phyloP scores from a whole-genome alignment of 1,284 basidiomycete genomes.

The Sanghuangporus weigelae region DNA sequence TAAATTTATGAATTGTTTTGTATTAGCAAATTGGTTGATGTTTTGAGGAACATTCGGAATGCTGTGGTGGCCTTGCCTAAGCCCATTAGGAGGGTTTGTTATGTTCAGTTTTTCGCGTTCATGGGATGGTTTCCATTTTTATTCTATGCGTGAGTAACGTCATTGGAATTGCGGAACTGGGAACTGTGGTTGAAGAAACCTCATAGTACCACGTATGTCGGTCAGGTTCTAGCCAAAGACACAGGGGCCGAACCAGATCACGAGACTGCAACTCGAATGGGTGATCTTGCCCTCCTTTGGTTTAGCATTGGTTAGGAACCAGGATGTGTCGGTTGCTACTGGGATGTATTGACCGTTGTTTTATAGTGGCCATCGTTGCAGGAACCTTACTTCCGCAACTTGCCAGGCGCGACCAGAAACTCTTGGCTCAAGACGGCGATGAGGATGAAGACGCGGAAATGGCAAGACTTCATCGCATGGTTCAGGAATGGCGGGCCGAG shows the following conservation, averaged over 20 bases:
- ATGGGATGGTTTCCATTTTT: slow-evolving; percentile 97
- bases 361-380: slow-evolving; percentile 74
- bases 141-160: slow-evolving; percentile 71
- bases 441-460: slow-evolving; percentile 72
- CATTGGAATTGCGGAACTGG: neutral
- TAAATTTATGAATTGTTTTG: slow-evolving; percentile 23
- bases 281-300: slow-evolving; percentile 85
- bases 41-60: slow-evolving; percentile 70
- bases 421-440: slow-evolving; percentile 66
- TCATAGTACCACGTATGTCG: slow-evolving; percentile 80
- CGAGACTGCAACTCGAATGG: slow-evolving; percentile 79
- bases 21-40: slow-evolving; percentile 46
- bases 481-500: slow-evolving; percentile 80
- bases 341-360: slow-evolving; percentile 5
- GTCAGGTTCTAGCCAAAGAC: slow-evolving; percentile 86
- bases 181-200: slow-evolving; percentile 2
- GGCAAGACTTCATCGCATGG: slow-evolving; percentile 58
- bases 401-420: slow-evolving; percentile 69
- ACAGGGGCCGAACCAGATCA: slow-evolving; percentile 64
- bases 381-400: slow-evolving; percentile 83
- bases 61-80: slow-evolving; percentile 74
- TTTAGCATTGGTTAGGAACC: slow-evolving; percentile 75
- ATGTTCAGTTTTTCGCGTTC: slow-evolving; percentile 87
- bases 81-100: slow-evolving; percentile 83
- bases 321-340: slow-evolving; percentile 13